Conservation (phyloP, 1,284 basidiomycete genomes). For the Filobasidium uniguttulatum region DNA sequence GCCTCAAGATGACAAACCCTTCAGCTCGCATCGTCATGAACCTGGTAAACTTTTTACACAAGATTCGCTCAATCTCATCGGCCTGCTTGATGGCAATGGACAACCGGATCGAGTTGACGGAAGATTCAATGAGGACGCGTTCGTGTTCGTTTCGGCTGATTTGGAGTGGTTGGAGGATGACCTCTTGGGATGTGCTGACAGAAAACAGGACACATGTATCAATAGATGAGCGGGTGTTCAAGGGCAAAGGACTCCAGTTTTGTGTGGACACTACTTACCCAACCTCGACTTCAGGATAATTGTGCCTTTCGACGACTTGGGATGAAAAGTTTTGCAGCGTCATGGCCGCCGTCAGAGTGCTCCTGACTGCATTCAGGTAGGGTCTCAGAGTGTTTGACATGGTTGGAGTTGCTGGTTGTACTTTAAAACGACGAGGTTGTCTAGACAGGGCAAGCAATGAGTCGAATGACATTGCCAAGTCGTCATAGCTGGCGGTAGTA, state of each 20-base stretch:
- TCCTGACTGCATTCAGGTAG: constrained; percentile 89
- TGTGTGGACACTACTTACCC: constrained; percentile 41
- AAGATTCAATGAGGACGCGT: constrained; percentile 88
- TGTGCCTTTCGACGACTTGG: constrained; percentile 78
- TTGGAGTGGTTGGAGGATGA: constrained; percentile 77
- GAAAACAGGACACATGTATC: background rate
- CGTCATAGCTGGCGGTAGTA: too few species aligned
- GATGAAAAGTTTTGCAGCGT: constrained; percentile 81
- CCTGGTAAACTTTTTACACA: constrained; percentile 97
- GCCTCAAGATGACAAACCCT: constrained; percentile 85
- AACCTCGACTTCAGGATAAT: constrained; percentile 86
- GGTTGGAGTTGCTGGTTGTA: too few species aligned
- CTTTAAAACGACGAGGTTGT: too few species aligned
- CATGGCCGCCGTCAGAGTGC: constrained; percentile 90
- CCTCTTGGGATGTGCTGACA: constrained; percentile 73
- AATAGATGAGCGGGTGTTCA: background rate
- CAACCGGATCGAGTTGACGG: constrained; percentile 89
- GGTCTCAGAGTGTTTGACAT: constrained; percentile 67
- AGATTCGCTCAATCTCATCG: constrained; percentile 93
- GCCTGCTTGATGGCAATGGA: constrained; percentile 99
- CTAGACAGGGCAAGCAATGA: too few species aligned
- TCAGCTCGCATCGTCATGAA: constrained; percentile 99
- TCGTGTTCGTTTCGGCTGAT: constrained; percentile 97
- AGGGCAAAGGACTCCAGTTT: background rate
- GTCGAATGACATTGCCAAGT: too few species aligned